Evolutionary conservation across 179 eudicot genomes (phyloP).

Genomic region (Vitellaria paradoxa): DNA sequence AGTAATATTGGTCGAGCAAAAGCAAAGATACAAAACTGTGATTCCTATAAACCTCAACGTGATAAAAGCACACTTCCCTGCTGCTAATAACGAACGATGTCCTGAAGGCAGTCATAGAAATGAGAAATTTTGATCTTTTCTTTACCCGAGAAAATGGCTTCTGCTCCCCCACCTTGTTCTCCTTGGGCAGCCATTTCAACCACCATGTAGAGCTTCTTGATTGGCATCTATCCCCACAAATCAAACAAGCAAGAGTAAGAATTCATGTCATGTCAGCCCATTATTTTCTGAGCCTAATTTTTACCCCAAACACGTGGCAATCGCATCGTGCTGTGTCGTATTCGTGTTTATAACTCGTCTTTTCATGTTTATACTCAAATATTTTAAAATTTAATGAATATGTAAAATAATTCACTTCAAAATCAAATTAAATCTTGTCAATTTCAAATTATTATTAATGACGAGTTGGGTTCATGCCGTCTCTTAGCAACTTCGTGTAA

Average conservation of each 20-base stretch:
- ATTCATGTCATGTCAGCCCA: neutral
- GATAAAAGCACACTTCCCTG: neutral
- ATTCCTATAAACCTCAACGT: neutral
- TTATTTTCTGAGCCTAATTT: neutral
- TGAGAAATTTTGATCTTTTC: conserved; percentile 76
- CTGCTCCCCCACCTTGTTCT: conserved; percentile 82
- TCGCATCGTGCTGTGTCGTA: too few relatives aligned
- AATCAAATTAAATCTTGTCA: too few relatives aligned
- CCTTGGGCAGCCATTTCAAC: conserved; percentile 99
- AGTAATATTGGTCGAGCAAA: neutral
- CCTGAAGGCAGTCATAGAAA: conserved; percentile 92
- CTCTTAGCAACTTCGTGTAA: too few relatives aligned
- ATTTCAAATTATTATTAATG: too few relatives aligned
- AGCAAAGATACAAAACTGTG: conserved; percentile 8
- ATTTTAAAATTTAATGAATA: too few relatives aligned
- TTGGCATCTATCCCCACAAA: conserved; percentile 58
- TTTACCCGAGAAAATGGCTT: conserved; percentile 76
- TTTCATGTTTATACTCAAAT: too few relatives aligned
- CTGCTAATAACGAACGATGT: conserved; percentile 63
- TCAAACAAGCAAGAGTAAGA: conserved; percentile 7
- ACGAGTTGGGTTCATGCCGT: too few relatives aligned
- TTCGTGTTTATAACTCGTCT: too few relatives aligned
- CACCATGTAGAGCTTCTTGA: conserved; percentile 92
- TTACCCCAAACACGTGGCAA: too few relatives aligned
- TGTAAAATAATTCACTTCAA: too few relatives aligned